Conservation (phyloP, 140 eudicot genomes). For the Oenanthe javanica region DNA sequence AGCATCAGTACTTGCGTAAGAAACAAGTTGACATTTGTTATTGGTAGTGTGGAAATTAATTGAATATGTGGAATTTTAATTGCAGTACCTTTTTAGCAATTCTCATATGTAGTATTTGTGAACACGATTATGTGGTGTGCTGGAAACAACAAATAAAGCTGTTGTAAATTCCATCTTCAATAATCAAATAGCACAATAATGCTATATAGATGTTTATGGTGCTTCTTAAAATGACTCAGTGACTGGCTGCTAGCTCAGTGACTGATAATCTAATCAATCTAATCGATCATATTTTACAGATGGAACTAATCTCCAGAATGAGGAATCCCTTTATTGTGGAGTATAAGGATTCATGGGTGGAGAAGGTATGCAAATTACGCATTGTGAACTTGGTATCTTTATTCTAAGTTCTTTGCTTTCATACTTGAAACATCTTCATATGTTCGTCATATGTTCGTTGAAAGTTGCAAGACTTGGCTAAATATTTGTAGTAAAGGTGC, state of each 20-base stretch:
- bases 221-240: not conserved
- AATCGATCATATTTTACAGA: conserved; percentile 28
- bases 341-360: conserved; percentile 98
- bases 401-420: not conserved
- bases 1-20: not conserved
- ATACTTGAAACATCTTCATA: not conserved
- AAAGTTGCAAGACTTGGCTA: not conserved
- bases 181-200: not conserved
- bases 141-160: not conserved
- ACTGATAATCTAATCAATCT: not conserved
- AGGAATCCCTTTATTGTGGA: conserved; percentile 93
- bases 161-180: not conserved
- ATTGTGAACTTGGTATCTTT: not conserved
- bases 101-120: not conserved
- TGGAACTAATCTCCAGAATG: conserved; percentile 90
- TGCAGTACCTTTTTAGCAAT: not conserved
- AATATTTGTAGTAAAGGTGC: not conserved
- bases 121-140: not conserved
- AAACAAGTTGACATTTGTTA: not conserved
- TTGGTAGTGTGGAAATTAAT: not conserved
- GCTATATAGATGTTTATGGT: not conserved
- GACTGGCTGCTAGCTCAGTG: too few species aligned
- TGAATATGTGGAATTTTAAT: not conserved
- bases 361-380: conserved; percentile 43
- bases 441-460: not conserved